Percentiles rank a stretch among this genome's conserved stretches.
phyloP scores from a whole-genome alignment of 495 filamentous ascomycete genomes.

The Halenospora varia region DNA sequence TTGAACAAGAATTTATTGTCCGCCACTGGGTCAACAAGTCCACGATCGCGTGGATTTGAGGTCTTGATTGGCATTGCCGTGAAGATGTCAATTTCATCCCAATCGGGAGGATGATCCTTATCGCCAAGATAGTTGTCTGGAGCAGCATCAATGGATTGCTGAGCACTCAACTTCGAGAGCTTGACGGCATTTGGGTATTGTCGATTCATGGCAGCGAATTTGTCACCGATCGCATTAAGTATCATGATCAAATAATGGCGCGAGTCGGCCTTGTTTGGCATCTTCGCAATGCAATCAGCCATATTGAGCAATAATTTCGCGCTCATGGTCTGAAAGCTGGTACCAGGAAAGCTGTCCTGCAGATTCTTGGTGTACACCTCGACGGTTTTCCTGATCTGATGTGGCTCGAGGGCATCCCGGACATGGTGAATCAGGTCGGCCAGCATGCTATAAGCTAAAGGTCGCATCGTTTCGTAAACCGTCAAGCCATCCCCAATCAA shows the following conservation, averaged over 20 bases:
- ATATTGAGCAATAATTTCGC: conserved; percentile 95
- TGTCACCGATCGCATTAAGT: conserved; percentile 93
- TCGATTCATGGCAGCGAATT: conserved; percentile 96
- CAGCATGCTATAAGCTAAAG: conserved; percentile 96
- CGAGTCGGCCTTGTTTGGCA: conserved; percentile 87
- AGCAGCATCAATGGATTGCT: conserved; percentile 56
- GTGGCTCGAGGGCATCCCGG: conserved; percentile 71
- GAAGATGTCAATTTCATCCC: conserved; percentile 98
- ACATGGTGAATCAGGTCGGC: conserved; percentile 98
- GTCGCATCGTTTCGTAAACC: conserved; percentile 93
- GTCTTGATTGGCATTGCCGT: conserved; percentile 94
- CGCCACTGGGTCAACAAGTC: conserved; percentile 76
- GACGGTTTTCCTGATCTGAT: conserved; percentile 91
- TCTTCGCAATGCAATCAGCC: conserved; percentile 91
- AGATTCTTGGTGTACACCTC: conserved; percentile 96
- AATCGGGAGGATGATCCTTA: conserved; percentile 74
- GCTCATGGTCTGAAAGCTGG: conserved; percentile 99
- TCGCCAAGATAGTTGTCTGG: conserved; percentile 82
- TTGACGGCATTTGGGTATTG: conserved; percentile 94
- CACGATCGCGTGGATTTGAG: conserved; percentile 86
- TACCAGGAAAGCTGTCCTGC: conserved; percentile 93
- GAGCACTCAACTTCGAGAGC: conserved; percentile 69
- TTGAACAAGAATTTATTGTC: conserved; percentile 99
- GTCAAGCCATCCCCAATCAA: conserved; percentile 94
- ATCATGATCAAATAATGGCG: conserved; percentile 97